A percentile compares a stretch with the other conserved stretches of the same genome.
These are phyloP conservation scores for Daldinia eschscholtzii DNA, from an alignment of 2,329 filamentous ascomycete species.

Conservation along the genomic window DNA sequence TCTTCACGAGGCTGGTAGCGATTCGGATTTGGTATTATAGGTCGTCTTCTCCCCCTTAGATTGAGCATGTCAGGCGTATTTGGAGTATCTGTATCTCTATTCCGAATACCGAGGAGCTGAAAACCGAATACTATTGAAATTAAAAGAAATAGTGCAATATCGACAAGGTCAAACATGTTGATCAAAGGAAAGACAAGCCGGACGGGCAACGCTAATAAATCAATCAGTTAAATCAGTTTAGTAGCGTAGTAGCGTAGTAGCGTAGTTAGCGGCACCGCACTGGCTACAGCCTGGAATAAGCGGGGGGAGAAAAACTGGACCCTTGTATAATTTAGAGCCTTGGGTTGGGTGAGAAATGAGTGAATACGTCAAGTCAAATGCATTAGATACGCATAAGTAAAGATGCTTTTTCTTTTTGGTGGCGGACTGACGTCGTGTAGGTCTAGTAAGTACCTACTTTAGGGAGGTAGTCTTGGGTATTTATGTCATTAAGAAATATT, in stretches of 20 bases:
- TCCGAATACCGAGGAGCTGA: constrained; percentile 14
- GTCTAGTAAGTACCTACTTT: not conserved
- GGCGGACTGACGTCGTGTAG: not conserved
- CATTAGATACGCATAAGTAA: too few species aligned
- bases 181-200: not conserved
- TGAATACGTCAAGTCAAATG: not conserved
- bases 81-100: constrained; percentile 19
- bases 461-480: not conserved
- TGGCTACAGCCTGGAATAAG: not conserved
- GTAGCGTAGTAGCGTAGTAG: not conserved
- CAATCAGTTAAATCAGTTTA: not conserved
- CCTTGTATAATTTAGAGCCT: not conserved
- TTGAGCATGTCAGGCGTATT: not conserved
- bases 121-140: constrained; percentile 21
- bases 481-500: not conserved
- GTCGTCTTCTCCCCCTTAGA: constrained; percentile 1
- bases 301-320: constrained; percentile 6
- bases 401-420: too few species aligned
- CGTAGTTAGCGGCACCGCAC: too few species aligned
- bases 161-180: constrained; percentile 23
- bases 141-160: constrained; percentile 16
- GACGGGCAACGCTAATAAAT: not conserved
- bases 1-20: not conserved
- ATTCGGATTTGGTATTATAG: not conserved
- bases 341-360: too few species aligned